These are phyloP conservation scores for Ganoderma resinaceum DNA, from an alignment of 1,284 basidiomycete genomes.

Conservation along the genomic window DNA sequence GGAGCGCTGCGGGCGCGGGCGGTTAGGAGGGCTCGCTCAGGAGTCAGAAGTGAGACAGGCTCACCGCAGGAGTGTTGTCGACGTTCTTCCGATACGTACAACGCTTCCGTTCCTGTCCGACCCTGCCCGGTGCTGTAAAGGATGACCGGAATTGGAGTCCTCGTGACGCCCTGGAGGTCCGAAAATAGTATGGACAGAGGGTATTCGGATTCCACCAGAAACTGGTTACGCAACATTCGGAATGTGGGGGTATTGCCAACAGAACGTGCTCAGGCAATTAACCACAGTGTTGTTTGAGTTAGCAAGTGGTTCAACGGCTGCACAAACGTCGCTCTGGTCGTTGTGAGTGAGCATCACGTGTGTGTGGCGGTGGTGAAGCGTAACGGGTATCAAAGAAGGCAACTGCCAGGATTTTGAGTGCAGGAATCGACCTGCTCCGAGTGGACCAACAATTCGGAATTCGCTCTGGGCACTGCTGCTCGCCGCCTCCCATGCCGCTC, in stretches of 20 bases:
- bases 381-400: conserved; percentile 11
- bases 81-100: neutral
- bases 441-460: conserved; percentile 30
- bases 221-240: neutral
- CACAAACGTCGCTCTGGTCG: neutral
- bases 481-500: conserved; percentile 19
- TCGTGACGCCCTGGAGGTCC: neutral
- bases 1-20: no score
- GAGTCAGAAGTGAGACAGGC: neutral
- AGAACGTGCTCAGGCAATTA: conserved; percentile 1
- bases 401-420: neutral
- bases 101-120: neutral
- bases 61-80: neutral
- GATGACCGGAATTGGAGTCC: neutral
- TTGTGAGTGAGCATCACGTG: conserved; percentile 1
- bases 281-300: neutral
- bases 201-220: conserved; percentile 4
- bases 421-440: conserved; percentile 23
- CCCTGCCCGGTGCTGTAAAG: neutral
- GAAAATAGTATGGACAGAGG: conserved; percentile 1
- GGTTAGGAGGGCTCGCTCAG: neutral
- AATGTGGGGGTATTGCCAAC: neutral
- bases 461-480: conserved; percentile 21
- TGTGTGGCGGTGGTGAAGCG: conserved; percentile 13
- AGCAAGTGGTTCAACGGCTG: neutral